Conservation (phyloP, 768 basidiomycete species). For the Phylloporus sp. region DNA sequence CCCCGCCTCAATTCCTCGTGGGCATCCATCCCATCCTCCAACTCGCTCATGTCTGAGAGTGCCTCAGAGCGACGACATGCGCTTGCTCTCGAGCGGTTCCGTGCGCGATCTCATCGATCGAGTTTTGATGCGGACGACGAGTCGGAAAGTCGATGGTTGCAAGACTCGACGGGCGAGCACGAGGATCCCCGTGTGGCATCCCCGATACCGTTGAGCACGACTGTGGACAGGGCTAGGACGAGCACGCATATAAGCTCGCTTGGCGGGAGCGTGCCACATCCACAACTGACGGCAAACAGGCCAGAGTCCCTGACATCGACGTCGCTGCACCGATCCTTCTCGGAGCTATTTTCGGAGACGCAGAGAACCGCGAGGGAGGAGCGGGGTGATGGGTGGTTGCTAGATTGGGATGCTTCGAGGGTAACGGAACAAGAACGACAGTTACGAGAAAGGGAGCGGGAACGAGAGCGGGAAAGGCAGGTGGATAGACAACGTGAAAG, state of each 20-base stretch:
- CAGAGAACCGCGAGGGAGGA: slow-evolving; percentile 7
- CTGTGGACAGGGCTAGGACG: slow-evolving; percentile 11
- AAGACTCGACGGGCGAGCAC: slow-evolving; percentile 13
- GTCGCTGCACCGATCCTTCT: slow-evolving; percentile 20
- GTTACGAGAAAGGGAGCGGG: slow-evolving; percentile 4
- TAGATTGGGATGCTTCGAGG: slow-evolving; percentile 18
- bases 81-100: slow-evolving; percentile 35
- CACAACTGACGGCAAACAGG: slow-evolving; percentile 2
- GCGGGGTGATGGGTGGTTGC: slow-evolving; percentile 9
- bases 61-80: slow-evolving; percentile 40
- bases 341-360: slow-evolving; percentile 20
- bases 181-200: slow-evolving; percentile 7
- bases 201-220: slow-evolving; percentile 11
- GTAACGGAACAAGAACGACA: slow-evolving; percentile 10
- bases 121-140: slow-evolving; percentile 26
- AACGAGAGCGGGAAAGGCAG: slow-evolving; percentile 7
- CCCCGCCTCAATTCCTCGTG: slow-evolving; percentile 24
- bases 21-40: slow-evolving; percentile 33
- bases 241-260: slow-evolving; percentile 9
- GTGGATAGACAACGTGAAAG: slow-evolving; percentile 12
- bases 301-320: slow-evolving; percentile 5
- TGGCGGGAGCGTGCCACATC: neutral
- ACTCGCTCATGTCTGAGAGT: slow-evolving; percentile 42
- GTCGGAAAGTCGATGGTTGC: slow-evolving; percentile 20
- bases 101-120: slow-evolving; percentile 17